Percentiles rank a stretch among this genome's conserved stretches.
Evolutionary conservation across 768 basidiomycete species (phyloP).

Genomic region (Panellus pusillus): DNA sequence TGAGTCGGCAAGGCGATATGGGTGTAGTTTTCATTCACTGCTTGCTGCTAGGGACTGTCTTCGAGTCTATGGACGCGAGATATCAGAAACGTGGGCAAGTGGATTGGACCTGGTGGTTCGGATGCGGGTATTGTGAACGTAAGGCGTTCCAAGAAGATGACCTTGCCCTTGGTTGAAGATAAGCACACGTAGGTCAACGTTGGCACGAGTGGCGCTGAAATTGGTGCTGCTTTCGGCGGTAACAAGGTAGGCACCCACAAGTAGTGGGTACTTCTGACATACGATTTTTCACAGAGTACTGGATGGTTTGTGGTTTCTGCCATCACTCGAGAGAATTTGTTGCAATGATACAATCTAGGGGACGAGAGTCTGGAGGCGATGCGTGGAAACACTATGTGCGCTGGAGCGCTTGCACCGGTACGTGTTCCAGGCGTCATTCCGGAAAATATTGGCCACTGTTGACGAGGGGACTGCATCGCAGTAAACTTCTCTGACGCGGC

Average conservation of each 20-base stretch:
- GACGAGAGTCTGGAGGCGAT: slow-evolving; percentile 95
- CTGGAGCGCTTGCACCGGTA: slow-evolving; percentile 85
- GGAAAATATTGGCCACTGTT: slow-evolving; percentile 13
- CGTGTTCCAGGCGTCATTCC: slow-evolving; percentile 19
- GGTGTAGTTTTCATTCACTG: slow-evolving; percentile 10
- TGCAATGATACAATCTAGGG: slow-evolving; percentile 50
- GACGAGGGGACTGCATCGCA: slow-evolving; percentile 22
- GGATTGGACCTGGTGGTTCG: slow-evolving; percentile 87
- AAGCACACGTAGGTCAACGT: slow-evolving; percentile 48
- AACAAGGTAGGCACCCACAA: slow-evolving; percentile 66
- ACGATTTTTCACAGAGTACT: slow-evolving; percentile 55
- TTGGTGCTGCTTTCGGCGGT: slow-evolving; percentile 87
- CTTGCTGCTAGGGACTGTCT: slow-evolving; percentile 64
- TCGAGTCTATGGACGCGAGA: slow-evolving; percentile 91
- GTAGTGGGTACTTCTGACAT: slow-evolving; percentile 20
- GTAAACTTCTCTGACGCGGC: slow-evolving; percentile 90
- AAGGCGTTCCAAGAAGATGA: slow-evolving; percentile 26
- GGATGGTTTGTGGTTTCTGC: slow-evolving; percentile 59
- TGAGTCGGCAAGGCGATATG: slow-evolving; percentile 25
- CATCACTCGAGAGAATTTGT: slow-evolving; percentile 24
- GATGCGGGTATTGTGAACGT: slow-evolving; percentile 94
- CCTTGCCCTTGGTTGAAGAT: slow-evolving; percentile 7
- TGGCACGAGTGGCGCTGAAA: slow-evolving; percentile 61
- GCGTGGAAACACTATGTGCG: slow-evolving; percentile 98
- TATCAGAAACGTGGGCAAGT: slow-evolving; percentile 80